Conservation (phyloP, 805 yeast genomes). For the Trichomonascus vanleenenianus region DNA sequence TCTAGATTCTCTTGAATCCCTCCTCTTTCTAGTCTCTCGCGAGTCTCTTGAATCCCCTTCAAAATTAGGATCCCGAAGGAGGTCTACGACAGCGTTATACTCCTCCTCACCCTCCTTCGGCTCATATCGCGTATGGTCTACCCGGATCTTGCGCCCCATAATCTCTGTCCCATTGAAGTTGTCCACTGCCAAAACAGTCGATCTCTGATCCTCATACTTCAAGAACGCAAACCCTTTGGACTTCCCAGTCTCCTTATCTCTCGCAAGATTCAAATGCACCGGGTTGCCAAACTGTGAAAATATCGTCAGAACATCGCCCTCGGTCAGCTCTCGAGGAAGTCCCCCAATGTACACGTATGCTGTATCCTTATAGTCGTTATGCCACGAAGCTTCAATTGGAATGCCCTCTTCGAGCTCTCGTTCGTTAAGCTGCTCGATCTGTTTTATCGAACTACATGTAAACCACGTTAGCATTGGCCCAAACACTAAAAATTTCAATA, state of each 20-base stretch:
- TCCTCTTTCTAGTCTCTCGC: too few relatives aligned
- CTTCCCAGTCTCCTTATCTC: constrained; percentile 58
- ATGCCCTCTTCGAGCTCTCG: constrained; percentile 58
- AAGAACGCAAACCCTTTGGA: constrained; percentile 74
- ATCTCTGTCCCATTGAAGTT: constrained; percentile 66
- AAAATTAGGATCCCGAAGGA: neutral
- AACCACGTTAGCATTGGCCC: neutral
- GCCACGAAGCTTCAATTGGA: constrained; percentile 74
- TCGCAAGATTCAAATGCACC: constrained; percentile 57
- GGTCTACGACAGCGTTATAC: neutral
- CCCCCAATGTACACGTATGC: constrained; percentile 74
- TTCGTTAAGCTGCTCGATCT: constrained; percentile 53
- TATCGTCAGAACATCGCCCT: constrained; percentile 65
- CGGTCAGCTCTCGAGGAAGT: constrained; percentile 55
- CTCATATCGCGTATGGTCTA: constrained; percentile 64
- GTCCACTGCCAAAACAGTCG: constrained; percentile 80
- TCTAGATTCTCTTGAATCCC: neutral
- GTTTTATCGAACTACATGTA: constrained; percentile 22
- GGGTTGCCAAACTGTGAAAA: constrained; percentile 91
- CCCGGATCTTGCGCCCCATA: constrained; percentile 45
- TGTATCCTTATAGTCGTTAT: constrained; percentile 68
- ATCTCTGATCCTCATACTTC: constrained; percentile 73
- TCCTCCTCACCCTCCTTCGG: constrained; percentile 36
- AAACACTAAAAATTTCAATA: neutral
- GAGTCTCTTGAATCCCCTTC: too few relatives aligned